A percentile compares a stretch with the other conserved stretches of the same genome.
Evolutionary conservation across 2,329 filamentous ascomycete species (phyloP).

Genomic region (Epichloe uncinata): DNA sequence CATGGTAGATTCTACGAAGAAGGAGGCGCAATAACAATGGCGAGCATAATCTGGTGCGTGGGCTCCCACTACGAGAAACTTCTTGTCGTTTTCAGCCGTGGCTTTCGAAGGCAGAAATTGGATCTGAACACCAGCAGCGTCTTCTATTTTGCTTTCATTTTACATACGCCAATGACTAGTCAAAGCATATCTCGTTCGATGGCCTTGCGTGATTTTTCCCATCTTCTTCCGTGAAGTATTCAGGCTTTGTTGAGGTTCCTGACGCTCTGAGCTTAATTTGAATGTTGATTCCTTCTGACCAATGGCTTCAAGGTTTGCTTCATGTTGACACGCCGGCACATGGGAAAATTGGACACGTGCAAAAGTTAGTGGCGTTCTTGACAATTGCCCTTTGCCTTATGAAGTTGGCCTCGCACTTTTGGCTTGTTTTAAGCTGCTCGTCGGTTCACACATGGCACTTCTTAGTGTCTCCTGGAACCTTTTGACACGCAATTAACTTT

Average conservation of each 20-base stretch:
- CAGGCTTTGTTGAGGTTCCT: not conserved
- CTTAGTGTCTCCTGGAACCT: not conserved
- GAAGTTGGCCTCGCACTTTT: not conserved
- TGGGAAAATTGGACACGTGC: not conserved
- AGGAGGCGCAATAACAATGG: constrained; percentile 17
- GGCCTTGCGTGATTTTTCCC: not conserved
- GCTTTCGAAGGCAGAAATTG: constrained; percentile 14
- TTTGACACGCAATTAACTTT: not conserved
- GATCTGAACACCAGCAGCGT: constrained; percentile 15
- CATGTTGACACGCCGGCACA: not conserved
- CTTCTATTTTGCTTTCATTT: constrained; percentile 6
- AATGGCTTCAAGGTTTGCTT: not conserved
- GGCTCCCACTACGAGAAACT: constrained; percentile 13
- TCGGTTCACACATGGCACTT: not conserved
- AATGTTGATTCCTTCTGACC: not conserved
- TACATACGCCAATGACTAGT: constrained; percentile 2
- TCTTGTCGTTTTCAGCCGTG: constrained; percentile 15
- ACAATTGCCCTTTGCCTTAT: not conserved
- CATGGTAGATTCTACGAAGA: constrained; percentile 3
- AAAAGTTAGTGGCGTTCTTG: not conserved
- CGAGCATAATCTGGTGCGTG: constrained; percentile 22
- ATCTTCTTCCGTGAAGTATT: not conserved
- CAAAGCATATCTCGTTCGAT: constrained; percentile 1
- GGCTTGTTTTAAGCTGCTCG: not conserved
- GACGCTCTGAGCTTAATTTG: not conserved